Conservation (phyloP, 495 filamentous ascomycete genomes). For the Aspergillus baeticus region DNA sequence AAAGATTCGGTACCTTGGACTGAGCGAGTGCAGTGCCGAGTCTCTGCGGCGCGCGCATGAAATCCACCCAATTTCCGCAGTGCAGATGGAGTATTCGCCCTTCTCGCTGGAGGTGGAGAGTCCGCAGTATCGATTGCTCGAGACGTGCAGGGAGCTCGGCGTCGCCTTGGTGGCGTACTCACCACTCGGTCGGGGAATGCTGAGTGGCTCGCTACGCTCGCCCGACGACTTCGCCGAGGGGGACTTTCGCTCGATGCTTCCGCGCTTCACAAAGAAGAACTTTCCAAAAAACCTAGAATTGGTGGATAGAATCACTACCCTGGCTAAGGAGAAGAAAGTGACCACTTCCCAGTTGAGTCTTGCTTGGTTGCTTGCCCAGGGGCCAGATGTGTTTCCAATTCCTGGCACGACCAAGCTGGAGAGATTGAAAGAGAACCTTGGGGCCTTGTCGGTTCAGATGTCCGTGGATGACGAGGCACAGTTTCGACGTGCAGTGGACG, state of each 20-base stretch:
- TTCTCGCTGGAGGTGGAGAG: slow-evolving; percentile 46
- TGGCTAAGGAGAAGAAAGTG: slow-evolving; percentile 48
- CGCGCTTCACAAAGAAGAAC: slow-evolving; percentile 51
- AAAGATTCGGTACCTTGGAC: slow-evolving; percentile 54
- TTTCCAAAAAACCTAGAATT: slow-evolving; percentile 47
- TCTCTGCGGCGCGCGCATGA: slow-evolving; percentile 57
- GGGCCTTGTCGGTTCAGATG: slow-evolving; percentile 43
- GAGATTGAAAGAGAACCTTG: slow-evolving; percentile 58
- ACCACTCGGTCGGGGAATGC: slow-evolving; percentile 44
- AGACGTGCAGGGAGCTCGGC: slow-evolving; percentile 45
- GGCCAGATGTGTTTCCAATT: slow-evolving; percentile 55
- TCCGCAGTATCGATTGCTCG: slow-evolving; percentile 42
- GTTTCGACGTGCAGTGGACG: slow-evolving; percentile 45
- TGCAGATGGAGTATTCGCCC: slow-evolving; percentile 55
- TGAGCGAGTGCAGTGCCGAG: slow-evolving; percentile 49
- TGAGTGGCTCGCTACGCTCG: slow-evolving; percentile 33
- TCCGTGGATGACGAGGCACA: slow-evolving; percentile 47
- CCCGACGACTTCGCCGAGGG: slow-evolving; percentile 31
- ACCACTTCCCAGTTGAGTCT: slow-evolving; percentile 46
- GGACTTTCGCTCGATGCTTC: slow-evolving; percentile 29
- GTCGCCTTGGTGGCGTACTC: slow-evolving; percentile 43
- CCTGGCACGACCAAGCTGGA: slow-evolving; percentile 56
- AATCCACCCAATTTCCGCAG: slow-evolving; percentile 53
- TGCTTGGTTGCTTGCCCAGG: slow-evolving; percentile 54
- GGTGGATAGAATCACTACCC: slow-evolving; percentile 33